phyloP scores from a whole-genome alignment of 768 basidiomycete species.

The Phanerochaete carnosa region DNA sequence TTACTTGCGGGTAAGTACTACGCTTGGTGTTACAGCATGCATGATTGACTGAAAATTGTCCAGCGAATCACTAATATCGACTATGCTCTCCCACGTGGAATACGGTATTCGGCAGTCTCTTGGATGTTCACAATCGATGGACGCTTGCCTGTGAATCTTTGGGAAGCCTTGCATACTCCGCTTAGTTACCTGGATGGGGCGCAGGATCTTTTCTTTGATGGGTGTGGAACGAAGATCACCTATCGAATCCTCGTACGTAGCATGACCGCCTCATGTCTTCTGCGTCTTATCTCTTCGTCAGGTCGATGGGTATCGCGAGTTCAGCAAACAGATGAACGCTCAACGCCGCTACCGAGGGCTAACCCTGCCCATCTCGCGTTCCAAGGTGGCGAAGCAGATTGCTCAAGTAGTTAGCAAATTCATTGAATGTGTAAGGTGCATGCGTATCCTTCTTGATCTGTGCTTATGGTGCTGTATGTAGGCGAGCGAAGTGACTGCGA shows the following conservation, averaged over 20 bases:
- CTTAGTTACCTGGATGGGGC: not conserved
- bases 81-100: not conserved
- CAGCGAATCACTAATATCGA: not conserved
- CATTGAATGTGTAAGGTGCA: conserved; percentile 3
- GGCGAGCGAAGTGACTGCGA: not conserved
- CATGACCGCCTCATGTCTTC: not conserved
- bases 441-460: not conserved
- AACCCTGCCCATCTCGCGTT: not conserved
- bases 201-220: not conserved
- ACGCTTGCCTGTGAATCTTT: not conserved
- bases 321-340: conserved; percentile 3
- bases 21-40: not conserved
- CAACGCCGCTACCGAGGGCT: not conserved
- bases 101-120: not conserved
- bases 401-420: conserved; percentile 7
- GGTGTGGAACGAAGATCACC: not conserved
- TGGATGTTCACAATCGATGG: not conserved
- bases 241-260: not conserved
- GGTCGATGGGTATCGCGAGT: not conserved
- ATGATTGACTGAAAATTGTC: not conserved
- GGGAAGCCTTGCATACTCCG: not conserved
- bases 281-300: not conserved
- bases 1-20: not conserved
- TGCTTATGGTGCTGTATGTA: not conserved
- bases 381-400: conserved; percentile 5